Base-by-base conservation (phyloP, 179 eudicot species). In the Heliamphora pulchella region DNA sequence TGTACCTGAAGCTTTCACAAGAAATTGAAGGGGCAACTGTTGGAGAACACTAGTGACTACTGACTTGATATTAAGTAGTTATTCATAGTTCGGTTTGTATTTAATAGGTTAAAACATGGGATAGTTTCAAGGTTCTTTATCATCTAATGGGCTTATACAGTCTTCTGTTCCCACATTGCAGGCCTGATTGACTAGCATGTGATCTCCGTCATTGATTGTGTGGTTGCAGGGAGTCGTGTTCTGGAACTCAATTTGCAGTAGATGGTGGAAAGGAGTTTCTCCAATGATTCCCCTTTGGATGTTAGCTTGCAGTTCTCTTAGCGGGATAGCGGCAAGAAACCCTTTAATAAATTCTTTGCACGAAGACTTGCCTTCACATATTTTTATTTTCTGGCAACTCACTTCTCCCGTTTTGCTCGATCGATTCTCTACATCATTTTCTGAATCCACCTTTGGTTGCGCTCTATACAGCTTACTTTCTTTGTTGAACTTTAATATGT, bases 231-330 rank as follows among this genome's bases (percentile, higher is more conserved):
- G 75, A 54, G 75, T 66, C 65, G 71, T 78, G 71, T 73, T 65
- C 0, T 82, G 81, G 71, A 78, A 82, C 76, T 82, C 84, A 73
- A 78, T 82, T 82, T 82, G 84, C 81, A 82, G 78, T 69, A 78
- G 84, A 14, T 57, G 81, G 78, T 82, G 84, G 78, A 82, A 75
- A 73, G 79, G 84, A 53, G 61, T 79, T 53, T 78, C 71, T 10
- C 77, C 78, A 65, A 7, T 74, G 57, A 73, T 74, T 78, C 63
- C 81, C 76, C 62, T 82, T 78, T 74, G 31, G 61, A 78, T 68
- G 70, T 82, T 74, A 18, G 62, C 69, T 39, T 78, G 51, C 75
- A 82, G 63, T 78, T 82, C 79, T 74, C 78, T 61, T 22, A 78
- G 68, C 7, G 84, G 84, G 67, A 82, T 51, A 47, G 84, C 84